Evolutionary conservation across 768 basidiomycete genomes (phyloP).

Genomic region (Boletus vermiculosoides): DNA sequence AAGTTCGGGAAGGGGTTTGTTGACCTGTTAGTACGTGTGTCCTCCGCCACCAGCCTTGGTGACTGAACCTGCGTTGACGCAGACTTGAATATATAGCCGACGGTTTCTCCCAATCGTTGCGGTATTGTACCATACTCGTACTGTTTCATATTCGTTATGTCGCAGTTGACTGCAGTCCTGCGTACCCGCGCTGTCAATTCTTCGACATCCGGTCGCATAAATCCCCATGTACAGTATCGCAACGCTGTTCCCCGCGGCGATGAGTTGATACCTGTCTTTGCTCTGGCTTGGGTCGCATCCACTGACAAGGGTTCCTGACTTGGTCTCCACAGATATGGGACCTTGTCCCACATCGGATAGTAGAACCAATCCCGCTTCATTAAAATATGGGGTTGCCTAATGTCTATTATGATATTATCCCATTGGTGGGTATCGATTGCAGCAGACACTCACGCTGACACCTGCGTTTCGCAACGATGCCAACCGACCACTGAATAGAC

Average conservation of each 20-base stretch:
- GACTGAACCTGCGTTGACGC: background rate
- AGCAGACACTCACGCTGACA: background rate
- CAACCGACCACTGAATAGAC: background rate
- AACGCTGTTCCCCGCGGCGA: too few species aligned
- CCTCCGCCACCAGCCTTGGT: background rate
- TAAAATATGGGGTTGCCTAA: background rate
- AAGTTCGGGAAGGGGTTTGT: background rate
- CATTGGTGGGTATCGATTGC: background rate
- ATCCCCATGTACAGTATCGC: background rate
- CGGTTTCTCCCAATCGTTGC: background rate
- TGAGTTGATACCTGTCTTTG: background rate
- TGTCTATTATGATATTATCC: background rate
- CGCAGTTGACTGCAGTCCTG: background rate
- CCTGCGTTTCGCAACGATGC: background rate
- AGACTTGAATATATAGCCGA: background rate
- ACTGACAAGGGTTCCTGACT: background rate
- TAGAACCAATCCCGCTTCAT: background rate
- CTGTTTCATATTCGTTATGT: background rate
- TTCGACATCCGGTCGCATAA: background rate
- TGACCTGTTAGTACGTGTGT: background rate
- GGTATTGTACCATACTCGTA: too few species aligned
- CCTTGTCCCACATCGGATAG: background rate
- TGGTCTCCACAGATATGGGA: background rate
- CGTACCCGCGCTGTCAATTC: background rate
- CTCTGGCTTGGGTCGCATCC: background rate